Conservation (phyloP, 2,329 filamentous ascomycete species). For the Colletotrichum sansevieriae region DNA sequence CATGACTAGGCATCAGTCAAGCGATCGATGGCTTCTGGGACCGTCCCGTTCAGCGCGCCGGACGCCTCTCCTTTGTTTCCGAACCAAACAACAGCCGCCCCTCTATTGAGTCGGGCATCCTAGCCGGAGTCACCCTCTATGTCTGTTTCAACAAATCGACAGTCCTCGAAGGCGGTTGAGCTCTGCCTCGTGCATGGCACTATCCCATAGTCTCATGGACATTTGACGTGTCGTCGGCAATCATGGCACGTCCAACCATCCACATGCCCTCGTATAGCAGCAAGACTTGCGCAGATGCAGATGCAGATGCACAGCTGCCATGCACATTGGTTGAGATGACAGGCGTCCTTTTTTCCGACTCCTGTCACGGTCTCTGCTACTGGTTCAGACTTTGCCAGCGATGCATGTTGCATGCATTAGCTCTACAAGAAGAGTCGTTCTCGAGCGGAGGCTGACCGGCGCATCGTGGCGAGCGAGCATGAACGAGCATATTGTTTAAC, state of each 20-base stretch:
- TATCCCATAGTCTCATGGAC: neutral
- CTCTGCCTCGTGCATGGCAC: neutral
- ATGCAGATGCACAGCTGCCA: conserved; percentile 12
- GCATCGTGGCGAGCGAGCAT: conserved; percentile 27
- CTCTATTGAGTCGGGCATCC: neutral
- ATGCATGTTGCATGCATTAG: conserved; percentile 34
- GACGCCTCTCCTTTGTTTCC: conserved; percentile 26
- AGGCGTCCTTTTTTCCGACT: neutral
- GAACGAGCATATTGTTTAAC: conserved; percentile 9
- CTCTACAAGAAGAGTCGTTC: conserved; percentile 4
- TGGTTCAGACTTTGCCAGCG: conserved; percentile 14
- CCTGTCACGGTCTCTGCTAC: conserved; percentile 1
- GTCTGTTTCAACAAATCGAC: conserved; percentile 14
- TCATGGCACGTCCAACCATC: neutral
- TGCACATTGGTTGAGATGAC: conserved; percentile 4
- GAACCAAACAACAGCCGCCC: conserved; percentile 2
- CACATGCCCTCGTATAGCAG: conserved; percentile 7
- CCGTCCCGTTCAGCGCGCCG: conserved; percentile 15
- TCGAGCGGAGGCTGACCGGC: conserved; percentile 9
- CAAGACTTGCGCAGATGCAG: conserved; percentile 15
- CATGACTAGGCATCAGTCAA: neutral
- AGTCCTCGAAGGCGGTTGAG: neutral
- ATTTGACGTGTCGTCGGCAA: neutral
- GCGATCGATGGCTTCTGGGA: conserved; percentile 17
- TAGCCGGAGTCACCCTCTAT: conserved; percentile 2